phyloP scores from a whole-genome alignment of 2,329 filamentous ascomycete species.

The Clarireedia sp. region DNA sequence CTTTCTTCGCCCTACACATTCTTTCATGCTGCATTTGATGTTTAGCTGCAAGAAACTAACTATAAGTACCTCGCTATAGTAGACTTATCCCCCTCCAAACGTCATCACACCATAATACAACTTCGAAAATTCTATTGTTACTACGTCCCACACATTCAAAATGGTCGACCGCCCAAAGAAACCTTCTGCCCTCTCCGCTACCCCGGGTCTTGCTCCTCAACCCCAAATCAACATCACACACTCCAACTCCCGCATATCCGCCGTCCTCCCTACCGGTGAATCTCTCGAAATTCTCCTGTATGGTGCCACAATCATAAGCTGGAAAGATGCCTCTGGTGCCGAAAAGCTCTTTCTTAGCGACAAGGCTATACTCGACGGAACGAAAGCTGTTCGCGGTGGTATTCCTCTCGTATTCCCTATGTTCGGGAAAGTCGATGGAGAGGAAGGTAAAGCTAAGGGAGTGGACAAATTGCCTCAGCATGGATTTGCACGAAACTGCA shows the following conservation, averaged over 20 bases:
- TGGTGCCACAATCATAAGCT: constrained; percentile 86
- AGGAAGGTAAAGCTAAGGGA: constrained; percentile 62
- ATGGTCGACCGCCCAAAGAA: constrained; percentile 82
- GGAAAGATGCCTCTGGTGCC: constrained; percentile 71
- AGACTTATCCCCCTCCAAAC: constrained; percentile 1
- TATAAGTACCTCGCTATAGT: background rate
- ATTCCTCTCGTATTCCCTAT: constrained; percentile 92
- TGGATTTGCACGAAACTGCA: constrained; percentile 82
- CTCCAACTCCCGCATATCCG: constrained; percentile 65
- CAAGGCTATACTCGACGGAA: constrained; percentile 72
- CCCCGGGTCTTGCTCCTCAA: constrained; percentile 65
- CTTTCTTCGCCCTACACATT: too few species aligned
- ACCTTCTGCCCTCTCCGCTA: constrained; percentile 66
- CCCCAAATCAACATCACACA: constrained; percentile 68
- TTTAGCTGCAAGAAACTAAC: too few species aligned
- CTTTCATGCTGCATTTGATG: too few species aligned
- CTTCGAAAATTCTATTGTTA: background rate
- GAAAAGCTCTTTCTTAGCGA: constrained; percentile 87
- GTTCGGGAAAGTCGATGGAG: constrained; percentile 74
- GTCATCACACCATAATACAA: background rate
- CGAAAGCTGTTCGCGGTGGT: constrained; percentile 82
- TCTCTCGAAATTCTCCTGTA: constrained; percentile 79
- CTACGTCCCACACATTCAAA: constrained; percentile 2
- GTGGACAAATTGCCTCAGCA: constrained; percentile 72
- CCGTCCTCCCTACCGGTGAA: constrained; percentile 77